Evolutionary conservation across 1,284 basidiomycete species (phyloP), one percentile per base, ranked within the genome.

Genomic region (Sphagnurus paluster): DNA sequence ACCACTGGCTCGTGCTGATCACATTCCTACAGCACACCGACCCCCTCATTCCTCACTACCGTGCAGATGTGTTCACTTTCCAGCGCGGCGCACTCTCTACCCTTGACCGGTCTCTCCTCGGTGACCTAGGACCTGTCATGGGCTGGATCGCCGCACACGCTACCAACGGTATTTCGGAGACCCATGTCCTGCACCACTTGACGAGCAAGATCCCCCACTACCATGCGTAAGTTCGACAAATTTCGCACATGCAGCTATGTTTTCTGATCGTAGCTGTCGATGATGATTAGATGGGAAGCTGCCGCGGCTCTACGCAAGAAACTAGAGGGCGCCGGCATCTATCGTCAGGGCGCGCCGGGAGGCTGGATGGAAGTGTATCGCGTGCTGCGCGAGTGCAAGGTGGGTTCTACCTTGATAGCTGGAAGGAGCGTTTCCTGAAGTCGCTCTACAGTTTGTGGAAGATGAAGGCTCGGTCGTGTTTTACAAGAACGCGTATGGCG

Each of bases 21-120:
- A 93, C 91, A 26, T 94, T 90, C 84, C 79, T 98, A 50, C 96
- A 98, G 72, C 96, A 98, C 78, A 98, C 95, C 59, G 95, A 98
- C 72, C 92, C 93, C 19, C 65, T 88, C 28, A 76, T 98, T 19
- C 93, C 94, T 44, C 96, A 98, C 74, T 98, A 98, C 80, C 88
- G 90, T 56, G 83, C 87, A 17, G 69, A 84, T 39, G 82, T 87
- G 59, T 98, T 95, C 79, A 96, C 86, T 39, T 99, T 98, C 79
- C 77, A 88, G 45, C 92, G 95, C 59, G 96, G 96, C 51, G 95
- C 95, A 13, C 83, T 99, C 42, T 76, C 90, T 52, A 99, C 96
- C 14, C 77, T 98, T 42, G 94, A 98, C 70, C 92, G 96, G 49
- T 81, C 71, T 57, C 81, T 93, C 54, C 74, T 96, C 32, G 92